Evolutionary conservation across 345 rosid species (phyloP).

Genomic region (Eucalyptus leucophloia): DNA sequence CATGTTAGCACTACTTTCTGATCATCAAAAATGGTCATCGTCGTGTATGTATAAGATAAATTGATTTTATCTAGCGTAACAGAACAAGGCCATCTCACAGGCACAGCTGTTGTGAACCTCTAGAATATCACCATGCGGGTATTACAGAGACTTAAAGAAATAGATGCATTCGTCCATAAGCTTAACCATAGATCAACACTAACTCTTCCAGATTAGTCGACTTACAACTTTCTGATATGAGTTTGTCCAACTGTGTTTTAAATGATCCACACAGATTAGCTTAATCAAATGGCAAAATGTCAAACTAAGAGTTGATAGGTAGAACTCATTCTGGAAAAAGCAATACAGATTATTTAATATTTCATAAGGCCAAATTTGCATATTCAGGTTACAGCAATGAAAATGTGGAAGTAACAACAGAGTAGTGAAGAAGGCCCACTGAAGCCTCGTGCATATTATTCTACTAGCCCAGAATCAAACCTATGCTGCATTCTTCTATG

Average conservation of each 20-base stretch:
- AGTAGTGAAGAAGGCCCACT: background rate
- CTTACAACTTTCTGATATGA: background rate
- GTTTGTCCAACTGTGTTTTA: background rate
- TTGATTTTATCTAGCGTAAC: background rate
- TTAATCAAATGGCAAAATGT: background rate
- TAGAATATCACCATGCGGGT: background rate
- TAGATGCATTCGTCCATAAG: background rate
- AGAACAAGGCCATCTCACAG: background rate
- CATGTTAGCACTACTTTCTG: background rate
- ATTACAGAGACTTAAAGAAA: background rate
- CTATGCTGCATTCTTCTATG: background rate
- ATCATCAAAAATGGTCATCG: background rate
- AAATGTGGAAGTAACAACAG: background rate
- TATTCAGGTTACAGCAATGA: background rate
- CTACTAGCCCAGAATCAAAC: background rate
- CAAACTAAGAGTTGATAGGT: background rate
- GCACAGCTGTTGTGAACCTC: background rate
- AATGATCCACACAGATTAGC: background rate
- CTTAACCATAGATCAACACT: background rate
- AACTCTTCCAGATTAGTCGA: background rate
- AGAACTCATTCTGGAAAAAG: background rate
- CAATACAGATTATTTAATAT: background rate
- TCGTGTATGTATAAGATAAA: background rate
- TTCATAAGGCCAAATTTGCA: background rate
- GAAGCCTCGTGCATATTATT: background rate